These are phyloP conservation scores for Penicillium digitatum DNA, from an alignment of 2,329 filamentous ascomycete genomes.

Conservation along the genomic window DNA sequence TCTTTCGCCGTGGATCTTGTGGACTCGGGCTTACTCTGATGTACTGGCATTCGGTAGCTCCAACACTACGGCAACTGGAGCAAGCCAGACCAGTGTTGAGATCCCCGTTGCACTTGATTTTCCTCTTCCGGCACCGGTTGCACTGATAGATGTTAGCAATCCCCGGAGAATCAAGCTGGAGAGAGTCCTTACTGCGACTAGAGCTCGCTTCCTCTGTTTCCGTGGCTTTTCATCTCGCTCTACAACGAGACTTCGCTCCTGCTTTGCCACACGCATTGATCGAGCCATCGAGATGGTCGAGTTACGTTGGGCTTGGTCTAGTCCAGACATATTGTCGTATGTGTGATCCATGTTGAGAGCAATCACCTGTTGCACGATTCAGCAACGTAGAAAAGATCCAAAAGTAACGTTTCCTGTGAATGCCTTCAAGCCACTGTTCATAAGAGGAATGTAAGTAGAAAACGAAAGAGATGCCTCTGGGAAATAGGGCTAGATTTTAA, in stretches of 20 bases:
- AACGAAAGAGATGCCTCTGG: slow-evolving; percentile 24
- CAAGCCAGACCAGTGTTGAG: slow-evolving; percentile 72
- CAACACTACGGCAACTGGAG: slow-evolving; percentile 73
- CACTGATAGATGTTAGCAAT: slow-evolving; percentile 56
- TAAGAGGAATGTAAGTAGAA: slow-evolving; percentile 22
- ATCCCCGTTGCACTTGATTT: slow-evolving; percentile 92
- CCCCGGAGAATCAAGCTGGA: not conserved
- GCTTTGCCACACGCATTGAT: slow-evolving; percentile 25
- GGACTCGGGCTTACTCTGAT: slow-evolving; percentile 58
- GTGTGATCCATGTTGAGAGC: slow-evolving; percentile 5
- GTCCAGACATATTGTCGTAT: not conserved
- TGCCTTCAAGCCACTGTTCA: slow-evolving; percentile 7
- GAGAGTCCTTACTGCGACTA: slow-evolving; percentile 45
- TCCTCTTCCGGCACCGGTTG: slow-evolving; percentile 81
- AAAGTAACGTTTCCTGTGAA: slow-evolving; percentile 4
- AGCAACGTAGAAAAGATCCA: slow-evolving; percentile 8
- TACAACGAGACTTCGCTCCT: slow-evolving; percentile 24
- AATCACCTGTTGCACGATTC: not conserved
- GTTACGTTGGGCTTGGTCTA: slow-evolving; percentile 22
- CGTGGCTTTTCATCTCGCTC: slow-evolving; percentile 38
- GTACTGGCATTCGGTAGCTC: slow-evolving; percentile 65
- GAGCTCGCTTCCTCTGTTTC: slow-evolving; percentile 50
- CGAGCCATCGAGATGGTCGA: slow-evolving; percentile 24
- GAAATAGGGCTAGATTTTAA: slow-evolving; percentile 35
- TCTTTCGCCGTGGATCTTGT: not conserved